A percentile compares a stretch with the other conserved stretches of the same genome.
Conservation (phyloP, 163 green algal genomes). For the Scenedesmus sp. region DNA sequence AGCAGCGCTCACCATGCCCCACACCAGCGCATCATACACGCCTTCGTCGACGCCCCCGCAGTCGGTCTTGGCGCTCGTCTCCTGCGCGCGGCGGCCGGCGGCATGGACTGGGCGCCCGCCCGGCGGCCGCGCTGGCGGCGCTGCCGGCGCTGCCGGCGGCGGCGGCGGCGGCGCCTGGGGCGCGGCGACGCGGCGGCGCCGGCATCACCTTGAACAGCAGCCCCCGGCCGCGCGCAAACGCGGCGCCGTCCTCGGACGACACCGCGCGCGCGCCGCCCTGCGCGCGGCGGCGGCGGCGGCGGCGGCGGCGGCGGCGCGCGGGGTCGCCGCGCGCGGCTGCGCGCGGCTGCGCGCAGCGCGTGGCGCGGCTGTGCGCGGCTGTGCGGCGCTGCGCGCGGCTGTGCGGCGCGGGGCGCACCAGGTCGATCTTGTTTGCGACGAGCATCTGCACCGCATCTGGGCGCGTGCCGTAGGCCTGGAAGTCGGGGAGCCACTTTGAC, state of each 20-base stretch:
- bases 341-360: too few species aligned
- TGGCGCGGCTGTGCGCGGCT: too few species aligned
- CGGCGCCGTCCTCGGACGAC: constrained; percentile 71
- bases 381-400: too few species aligned
- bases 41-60: constrained; percentile 35
- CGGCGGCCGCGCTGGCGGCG: too few species aligned
- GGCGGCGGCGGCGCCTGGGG: too few species aligned
- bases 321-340: too few species aligned
- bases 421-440: constrained; percentile 92
- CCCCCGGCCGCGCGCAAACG: constrained; percentile 83
- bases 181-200: too few species aligned
- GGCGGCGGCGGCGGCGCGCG: too few species aligned
- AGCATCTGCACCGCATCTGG: constrained; percentile 88
- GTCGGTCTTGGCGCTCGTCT: constrained; percentile 81
- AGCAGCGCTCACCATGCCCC: constrained; percentile 52
- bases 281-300: background rate
- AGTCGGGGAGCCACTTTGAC: constrained; percentile 88
- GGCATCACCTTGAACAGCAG: too few species aligned
- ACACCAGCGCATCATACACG: constrained; percentile 58
- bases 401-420: constrained; percentile 62
- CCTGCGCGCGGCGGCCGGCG: too few species aligned
- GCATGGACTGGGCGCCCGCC: too few species aligned
- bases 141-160: too few species aligned
- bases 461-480: constrained; percentile 81
- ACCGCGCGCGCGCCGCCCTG: constrained; percentile 70